These are phyloP conservation scores for Floccularia luteovirens DNA, from an alignment of 768 basidiomycete genomes.

Conservation along the genomic window DNA sequence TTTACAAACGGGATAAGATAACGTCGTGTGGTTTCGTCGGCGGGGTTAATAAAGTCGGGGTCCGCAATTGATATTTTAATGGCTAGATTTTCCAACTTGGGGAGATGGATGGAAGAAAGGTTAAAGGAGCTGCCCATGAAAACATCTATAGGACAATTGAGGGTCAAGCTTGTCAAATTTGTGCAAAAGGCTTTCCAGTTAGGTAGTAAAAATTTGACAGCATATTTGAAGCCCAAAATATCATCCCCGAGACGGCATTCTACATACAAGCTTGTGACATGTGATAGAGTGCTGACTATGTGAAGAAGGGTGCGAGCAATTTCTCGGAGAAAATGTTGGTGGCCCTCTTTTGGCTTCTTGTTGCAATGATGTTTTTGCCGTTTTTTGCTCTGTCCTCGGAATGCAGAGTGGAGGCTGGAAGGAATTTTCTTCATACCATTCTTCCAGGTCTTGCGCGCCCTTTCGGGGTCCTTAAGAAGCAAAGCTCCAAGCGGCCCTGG, in stretches of 20 bases:
- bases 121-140: conserved; percentile 7
- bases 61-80: conserved; percentile 12
- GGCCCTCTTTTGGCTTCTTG: background rate
- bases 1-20: conserved; percentile 16
- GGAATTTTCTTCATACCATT: background rate
- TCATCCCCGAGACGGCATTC: conserved; percentile 2
- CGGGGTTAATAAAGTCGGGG: too few species aligned
- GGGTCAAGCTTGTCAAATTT: conserved; percentile 10
- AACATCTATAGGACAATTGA: conserved; percentile 15
- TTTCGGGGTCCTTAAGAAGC: background rate
- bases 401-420: too few species aligned
- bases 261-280: conserved; percentile 2
- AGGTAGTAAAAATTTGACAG: conserved; percentile 7
- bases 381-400: too few species aligned
- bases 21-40: too few species aligned
- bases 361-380: background rate
- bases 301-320: background rate
- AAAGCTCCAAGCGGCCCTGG: background rate
- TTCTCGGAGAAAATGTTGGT: background rate
- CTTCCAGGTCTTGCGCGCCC: background rate
- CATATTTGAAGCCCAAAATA: background rate
- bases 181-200: conserved; percentile 14
- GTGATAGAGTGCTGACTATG: background rate
- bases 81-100: conserved; percentile 10
- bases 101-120: conserved; percentile 5